Percentiles rank a stretch among this genome's conserved stretches.
Evolutionary conservation across 2,329 filamentous ascomycete species (phyloP).

Genomic region (Onygenales sp.): DNA sequence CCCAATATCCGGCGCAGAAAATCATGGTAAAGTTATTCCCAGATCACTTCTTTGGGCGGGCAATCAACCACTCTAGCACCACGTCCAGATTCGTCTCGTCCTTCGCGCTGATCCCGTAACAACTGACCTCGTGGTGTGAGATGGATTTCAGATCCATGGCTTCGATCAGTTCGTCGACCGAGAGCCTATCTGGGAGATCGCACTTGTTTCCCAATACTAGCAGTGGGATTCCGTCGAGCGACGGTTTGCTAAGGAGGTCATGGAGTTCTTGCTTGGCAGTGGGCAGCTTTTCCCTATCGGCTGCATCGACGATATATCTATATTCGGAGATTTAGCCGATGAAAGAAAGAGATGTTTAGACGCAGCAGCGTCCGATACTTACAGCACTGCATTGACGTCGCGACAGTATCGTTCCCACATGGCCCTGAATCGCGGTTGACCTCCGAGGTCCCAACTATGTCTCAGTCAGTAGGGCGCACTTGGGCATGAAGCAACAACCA

Average conservation of each 20-base stretch:
- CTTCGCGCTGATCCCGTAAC: slow-evolving; percentile 97
- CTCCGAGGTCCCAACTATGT: slow-evolving; percentile 85
- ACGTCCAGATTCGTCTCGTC: slow-evolving; percentile 98
- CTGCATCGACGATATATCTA: slow-evolving; percentile 92
- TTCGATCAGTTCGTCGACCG: slow-evolving; percentile 92
- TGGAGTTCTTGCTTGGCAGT: slow-evolving; percentile 89
- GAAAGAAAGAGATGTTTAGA: not conserved
- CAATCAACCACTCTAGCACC: slow-evolving; percentile 92
- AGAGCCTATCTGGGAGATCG: slow-evolving; percentile 80
- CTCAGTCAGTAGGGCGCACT: slow-evolving; percentile 2
- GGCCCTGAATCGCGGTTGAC: slow-evolving; percentile 88
- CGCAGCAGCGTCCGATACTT: slow-evolving; percentile 2
- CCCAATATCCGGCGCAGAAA: not conserved
- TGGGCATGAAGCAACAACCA: not conserved
- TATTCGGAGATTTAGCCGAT: slow-evolving; percentile 7
- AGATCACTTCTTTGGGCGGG: slow-evolving; percentile 64
- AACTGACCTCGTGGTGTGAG: slow-evolving; percentile 87
- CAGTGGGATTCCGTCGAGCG: slow-evolving; percentile 80
- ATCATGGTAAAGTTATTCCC: not conserved
- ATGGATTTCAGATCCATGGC: slow-evolving; percentile 82
- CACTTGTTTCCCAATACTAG: slow-evolving; percentile 96
- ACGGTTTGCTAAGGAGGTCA: slow-evolving; percentile 72
- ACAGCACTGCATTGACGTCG: slow-evolving; percentile 93
- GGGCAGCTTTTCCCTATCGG: slow-evolving; percentile 69
- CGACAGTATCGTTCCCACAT: slow-evolving; percentile 99